These are phyloP conservation scores for Kluyveromyces starmeri DNA, from an alignment of 805 yeast genomes.

Conservation along the genomic window DNA sequence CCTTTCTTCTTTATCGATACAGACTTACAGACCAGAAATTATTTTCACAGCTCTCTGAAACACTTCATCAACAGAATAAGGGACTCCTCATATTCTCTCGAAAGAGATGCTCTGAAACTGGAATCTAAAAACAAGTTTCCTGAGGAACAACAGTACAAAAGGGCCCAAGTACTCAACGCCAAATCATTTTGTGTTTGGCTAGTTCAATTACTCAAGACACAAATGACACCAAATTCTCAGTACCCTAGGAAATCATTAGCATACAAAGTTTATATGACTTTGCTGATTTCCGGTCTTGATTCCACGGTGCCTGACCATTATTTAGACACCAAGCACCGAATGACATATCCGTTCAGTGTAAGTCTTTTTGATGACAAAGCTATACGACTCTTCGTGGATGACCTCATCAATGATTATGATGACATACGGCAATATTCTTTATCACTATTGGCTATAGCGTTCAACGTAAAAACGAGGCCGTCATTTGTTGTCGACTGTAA, in stretches of 20 bases:
- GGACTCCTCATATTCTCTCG: conserved; percentile 54
- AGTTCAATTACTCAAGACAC: conserved; percentile 29
- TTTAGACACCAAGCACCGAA: conserved; percentile 36
- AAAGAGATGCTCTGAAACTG: conserved; percentile 42
- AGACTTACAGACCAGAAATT: conserved; percentile 60
- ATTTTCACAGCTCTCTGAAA: conserved; percentile 51
- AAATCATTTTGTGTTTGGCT: conserved; percentile 36
- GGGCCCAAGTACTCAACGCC: conserved; percentile 26
- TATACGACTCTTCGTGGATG: conserved; percentile 47
- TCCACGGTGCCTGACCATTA: conserved; percentile 28
- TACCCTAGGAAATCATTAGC: conserved; percentile 46
- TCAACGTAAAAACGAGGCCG: conserved; percentile 11
- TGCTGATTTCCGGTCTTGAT: conserved; percentile 53
- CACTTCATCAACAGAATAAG: conserved; percentile 56
- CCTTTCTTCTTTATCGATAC: conserved; percentile 52
- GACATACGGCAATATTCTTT: conserved; percentile 57
- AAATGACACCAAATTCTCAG: conserved; percentile 47
- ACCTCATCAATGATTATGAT: conserved; percentile 61
- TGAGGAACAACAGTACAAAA: conserved; percentile 30
- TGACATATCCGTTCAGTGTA: conserved; percentile 42
- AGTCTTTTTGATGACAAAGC: conserved; percentile 33
- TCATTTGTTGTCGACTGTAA: conserved; percentile 7
- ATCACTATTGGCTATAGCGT: conserved; percentile 34
- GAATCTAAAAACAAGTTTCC: conserved; percentile 31
- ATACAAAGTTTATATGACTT: conserved; percentile 35